Base-by-base conservation (phyloP, 768 basidiomycete genomes). In the Mycena rosella region DNA sequence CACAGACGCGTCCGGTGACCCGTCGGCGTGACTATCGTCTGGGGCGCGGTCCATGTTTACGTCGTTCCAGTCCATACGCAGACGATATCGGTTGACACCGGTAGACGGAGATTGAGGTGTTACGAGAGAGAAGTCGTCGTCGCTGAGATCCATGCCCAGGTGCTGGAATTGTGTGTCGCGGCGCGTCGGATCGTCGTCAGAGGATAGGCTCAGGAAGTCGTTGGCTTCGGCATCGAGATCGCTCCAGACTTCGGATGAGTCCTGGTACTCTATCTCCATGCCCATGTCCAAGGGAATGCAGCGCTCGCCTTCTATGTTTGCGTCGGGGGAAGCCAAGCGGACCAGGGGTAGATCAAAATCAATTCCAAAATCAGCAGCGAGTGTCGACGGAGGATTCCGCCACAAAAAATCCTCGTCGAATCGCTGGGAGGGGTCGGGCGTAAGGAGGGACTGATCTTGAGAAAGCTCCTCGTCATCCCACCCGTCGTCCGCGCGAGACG, bases 381-480 rank as follows among this genome's bases (percentile, higher is more conserved):
- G 29, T 24, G 44, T 22, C 30, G 54, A 7, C 54, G 64, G 17
- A 24, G 53, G 26, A 42, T 49, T 42, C 20, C 36, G 58, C 70
- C 70, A 71, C 9, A 71, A 55, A 27, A 40, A 71, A 20, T n/a
- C 57, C 45, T 71, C 70, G 59, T 71, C 70, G 38, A 71, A 71
- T 14, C 62, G 40, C 27, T 60, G 70, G 4, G 69, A 71, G 17
- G 69, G 64, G 15, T 71, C 62, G 10, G 71, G 61, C 3, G 71
- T 72, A 34, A 67, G 34, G 13, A 67, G 30, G 22, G 60, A 58
- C 45, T 68, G 56, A 60, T 74, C 71, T 38, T 72, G 73, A 1
- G 69, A 68, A 36, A 75, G 69, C 29, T 75, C 74, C 20, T 74
- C 74, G 56, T 74, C 73, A 45, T 72, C 74, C 30, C 56, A 70